Evolutionary conservation across 2,329 filamentous ascomycete genomes (phyloP).

Genomic region (Fusarium annulatum): DNA sequence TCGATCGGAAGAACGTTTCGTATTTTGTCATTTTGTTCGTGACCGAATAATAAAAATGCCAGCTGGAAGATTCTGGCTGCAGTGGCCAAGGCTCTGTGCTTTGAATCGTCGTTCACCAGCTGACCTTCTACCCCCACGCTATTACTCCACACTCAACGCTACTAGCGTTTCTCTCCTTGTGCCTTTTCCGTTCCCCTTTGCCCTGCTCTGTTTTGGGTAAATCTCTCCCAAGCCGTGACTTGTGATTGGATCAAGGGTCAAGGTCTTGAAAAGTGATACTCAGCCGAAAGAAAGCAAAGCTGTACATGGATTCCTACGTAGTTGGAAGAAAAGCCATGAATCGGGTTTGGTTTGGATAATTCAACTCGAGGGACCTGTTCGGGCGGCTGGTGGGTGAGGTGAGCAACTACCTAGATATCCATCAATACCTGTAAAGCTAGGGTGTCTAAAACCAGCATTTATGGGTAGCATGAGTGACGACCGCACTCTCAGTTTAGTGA

Average conservation of each 20-base stretch:
- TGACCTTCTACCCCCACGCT: slow-evolving; percentile 38
- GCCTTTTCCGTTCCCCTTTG: slow-evolving; percentile 17
- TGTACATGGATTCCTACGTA: not conserved
- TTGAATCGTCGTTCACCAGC: slow-evolving; percentile 21
- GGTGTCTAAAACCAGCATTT: not conserved
- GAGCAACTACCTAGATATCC: not conserved
- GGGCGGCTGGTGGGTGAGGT: not conserved
- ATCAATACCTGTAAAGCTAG: not conserved
- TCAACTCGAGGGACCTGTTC: not conserved
- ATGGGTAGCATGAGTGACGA: not conserved
- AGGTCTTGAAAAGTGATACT: not conserved
- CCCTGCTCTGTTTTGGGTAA: not conserved
- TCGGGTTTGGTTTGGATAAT: not conserved
- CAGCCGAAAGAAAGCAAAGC: not conserved
- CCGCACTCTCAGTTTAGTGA: not conserved
- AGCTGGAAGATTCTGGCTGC: slow-evolving; percentile 21
- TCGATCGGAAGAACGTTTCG: not conserved
- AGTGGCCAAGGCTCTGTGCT: slow-evolving; percentile 19
- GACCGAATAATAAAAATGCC: not conserved
- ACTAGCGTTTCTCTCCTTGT: slow-evolving; percentile 18
- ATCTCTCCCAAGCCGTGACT: not conserved
- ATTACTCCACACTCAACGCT: slow-evolving; percentile 31
- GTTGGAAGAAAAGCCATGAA: not conserved
- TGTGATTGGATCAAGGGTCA: slow-evolving; percentile 1
- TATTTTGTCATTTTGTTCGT: not conserved